phyloP scores from a whole-genome alignment of 2,329 filamentous ascomycete species.

The Ceratocystis papillata region DNA sequence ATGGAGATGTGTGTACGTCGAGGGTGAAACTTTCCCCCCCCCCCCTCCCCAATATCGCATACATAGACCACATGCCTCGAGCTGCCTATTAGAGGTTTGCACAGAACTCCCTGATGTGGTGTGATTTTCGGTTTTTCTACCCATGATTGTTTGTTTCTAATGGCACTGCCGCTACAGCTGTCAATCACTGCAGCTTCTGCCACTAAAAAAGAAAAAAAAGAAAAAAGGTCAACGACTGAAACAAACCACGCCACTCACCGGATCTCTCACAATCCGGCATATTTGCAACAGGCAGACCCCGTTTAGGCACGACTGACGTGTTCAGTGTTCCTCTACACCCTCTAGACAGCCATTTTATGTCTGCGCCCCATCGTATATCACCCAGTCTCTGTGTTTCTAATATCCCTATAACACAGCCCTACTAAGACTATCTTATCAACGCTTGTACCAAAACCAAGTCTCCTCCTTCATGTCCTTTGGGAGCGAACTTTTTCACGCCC shows the following conservation, averaged over 20 bases:
- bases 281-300: not conserved
- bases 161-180: not conserved
- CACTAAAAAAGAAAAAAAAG: not conserved
- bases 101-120: not conserved
- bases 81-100: not conserved
- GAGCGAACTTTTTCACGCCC: not conserved
- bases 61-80: not conserved
- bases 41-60: not conserved
- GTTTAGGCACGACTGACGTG: not conserved
- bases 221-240: too few relatives aligned
- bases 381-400: not conserved
- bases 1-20: not conserved
- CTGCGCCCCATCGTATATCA: not conserved
- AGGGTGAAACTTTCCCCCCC: not conserved
- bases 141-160: not conserved
- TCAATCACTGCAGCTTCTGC: not conserved
- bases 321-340: not conserved
- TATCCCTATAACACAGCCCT: conserved; percentile 5
- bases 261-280: not conserved
- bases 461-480: too few relatives aligned
- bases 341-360: not conserved
- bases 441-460: conserved; percentile 1
- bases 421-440: conserved; percentile 5
- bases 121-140: not conserved
- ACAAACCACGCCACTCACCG: not conserved